A percentile compares a stretch with the other conserved stretches of the same genome.
Conservation (phyloP, 805 yeast species). For the Candida nemodendra region DNA sequence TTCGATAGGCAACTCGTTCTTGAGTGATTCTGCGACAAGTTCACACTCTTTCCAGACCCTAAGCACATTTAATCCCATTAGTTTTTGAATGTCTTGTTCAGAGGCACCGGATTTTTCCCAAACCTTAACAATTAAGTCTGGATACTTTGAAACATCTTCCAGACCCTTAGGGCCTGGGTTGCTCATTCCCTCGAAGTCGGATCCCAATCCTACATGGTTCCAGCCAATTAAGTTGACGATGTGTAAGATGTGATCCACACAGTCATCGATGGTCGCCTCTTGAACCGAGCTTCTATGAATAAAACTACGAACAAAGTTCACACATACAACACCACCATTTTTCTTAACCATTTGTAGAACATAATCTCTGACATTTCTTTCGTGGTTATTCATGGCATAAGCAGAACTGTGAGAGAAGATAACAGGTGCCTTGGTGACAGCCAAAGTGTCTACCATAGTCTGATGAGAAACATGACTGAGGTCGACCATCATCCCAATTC, state of each 20-base stretch:
- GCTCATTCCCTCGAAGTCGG: conserved; percentile 54
- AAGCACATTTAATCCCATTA: conserved; percentile 46
- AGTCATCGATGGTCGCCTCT: conserved; percentile 48
- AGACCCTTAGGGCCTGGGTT: conserved; percentile 41
- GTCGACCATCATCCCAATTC: conserved; percentile 55
- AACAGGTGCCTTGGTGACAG: conserved; percentile 45
- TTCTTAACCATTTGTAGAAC: conserved; percentile 38
- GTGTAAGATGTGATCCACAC: conserved; percentile 45
- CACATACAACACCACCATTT: conserved; percentile 50
- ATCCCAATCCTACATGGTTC: conserved; percentile 55
- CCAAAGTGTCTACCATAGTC: conserved; percentile 47
- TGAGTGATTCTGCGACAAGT: conserved; percentile 25
- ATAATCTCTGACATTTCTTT: conserved; percentile 50
- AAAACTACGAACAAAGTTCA: conserved; percentile 47
- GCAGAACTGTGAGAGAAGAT: conserved; percentile 53
- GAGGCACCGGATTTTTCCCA: conserved; percentile 37
- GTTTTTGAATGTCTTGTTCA: conserved; percentile 41
- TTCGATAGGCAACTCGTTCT: conserved; percentile 31
- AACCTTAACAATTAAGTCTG: conserved; percentile 40
- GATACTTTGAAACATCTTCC: conserved; percentile 57
- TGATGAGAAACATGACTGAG: conserved; percentile 49
- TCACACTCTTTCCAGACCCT: conserved; percentile 49
- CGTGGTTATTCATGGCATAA: conserved; percentile 38
- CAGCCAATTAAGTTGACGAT: conserved; percentile 47
- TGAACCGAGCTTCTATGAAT: conserved; percentile 27